These are phyloP conservation scores for Amanita molliuscula DNA, from an alignment of 768 basidiomycete genomes.

Conservation along the genomic window DNA sequence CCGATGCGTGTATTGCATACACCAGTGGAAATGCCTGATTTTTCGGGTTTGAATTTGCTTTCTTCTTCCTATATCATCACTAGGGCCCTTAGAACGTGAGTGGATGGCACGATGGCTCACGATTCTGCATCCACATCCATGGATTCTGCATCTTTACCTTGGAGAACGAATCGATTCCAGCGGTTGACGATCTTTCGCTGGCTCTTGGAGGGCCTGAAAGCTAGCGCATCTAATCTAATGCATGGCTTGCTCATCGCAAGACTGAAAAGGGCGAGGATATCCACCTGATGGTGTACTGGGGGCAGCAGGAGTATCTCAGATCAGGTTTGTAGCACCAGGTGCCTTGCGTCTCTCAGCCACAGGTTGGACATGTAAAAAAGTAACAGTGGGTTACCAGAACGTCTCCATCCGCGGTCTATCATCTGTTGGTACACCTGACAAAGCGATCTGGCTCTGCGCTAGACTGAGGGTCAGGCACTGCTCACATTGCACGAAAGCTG, in stretches of 20 bases:
- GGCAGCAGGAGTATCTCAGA: slow-evolving; percentile 75
- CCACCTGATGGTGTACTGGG: slow-evolving; percentile 89
- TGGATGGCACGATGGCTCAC: slow-evolving; percentile 6
- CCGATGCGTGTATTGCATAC: slow-evolving; percentile 46
- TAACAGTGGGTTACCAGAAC: slow-evolving; percentile 40
- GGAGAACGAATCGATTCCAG: slow-evolving; percentile 62
- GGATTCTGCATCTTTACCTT: slow-evolving; percentile 26
- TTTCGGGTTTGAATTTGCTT: slow-evolving; percentile 14
- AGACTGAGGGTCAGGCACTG: not conserved
- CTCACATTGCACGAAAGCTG: slow-evolving; percentile 46
- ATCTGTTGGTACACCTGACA: slow-evolving; percentile 66
- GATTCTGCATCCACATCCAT: slow-evolving; percentile 17
- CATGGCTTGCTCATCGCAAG: slow-evolving; percentile 3
- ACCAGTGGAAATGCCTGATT: slow-evolving; percentile 30
- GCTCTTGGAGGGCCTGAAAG: slow-evolving; percentile 61
- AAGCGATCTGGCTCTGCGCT: not conserved
- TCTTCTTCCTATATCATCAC: slow-evolving; percentile 8
- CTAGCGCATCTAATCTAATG: slow-evolving; percentile 51
- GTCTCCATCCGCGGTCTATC: slow-evolving; percentile 81
- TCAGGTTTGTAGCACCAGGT: slow-evolving; percentile 85
- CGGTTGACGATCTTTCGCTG: slow-evolving; percentile 69
- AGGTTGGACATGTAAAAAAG: not conserved
- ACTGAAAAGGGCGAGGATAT: slow-evolving; percentile 11
- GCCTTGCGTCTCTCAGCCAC: slow-evolving; percentile 21
- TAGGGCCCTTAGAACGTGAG: not conserved